A percentile compares a stretch with the other conserved stretches of the same genome.
These are phyloP conservation scores for Magnaporthiopsis incrustans DNA, from an alignment of 2,329 filamentous ascomycete genomes.

Conservation along the genomic window DNA sequence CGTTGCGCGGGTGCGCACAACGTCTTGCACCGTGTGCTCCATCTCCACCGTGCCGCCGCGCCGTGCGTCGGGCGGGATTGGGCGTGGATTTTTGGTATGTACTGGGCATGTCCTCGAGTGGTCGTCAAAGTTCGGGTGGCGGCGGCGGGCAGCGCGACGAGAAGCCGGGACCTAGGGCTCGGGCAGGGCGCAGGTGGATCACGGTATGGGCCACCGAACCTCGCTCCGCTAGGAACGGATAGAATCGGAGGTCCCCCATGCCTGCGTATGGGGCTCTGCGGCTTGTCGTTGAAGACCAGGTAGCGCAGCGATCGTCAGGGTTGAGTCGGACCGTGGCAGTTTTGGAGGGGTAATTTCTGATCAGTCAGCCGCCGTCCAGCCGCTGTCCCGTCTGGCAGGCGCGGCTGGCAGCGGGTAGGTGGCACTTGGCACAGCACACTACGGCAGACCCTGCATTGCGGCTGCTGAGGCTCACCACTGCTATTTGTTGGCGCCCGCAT, in stretches of 20 bases:
- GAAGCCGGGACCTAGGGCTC: neutral
- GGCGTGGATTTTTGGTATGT: neutral
- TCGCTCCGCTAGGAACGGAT: neutral
- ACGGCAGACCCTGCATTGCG: neutral
- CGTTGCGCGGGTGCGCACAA: too few species aligned
- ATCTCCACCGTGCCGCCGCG: neutral
- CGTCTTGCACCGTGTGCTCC: neutral
- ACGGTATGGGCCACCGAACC: neutral
- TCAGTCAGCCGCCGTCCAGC: neutral
- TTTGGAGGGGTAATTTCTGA: neutral
- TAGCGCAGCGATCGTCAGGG: neutral
- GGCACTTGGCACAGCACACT: neutral
- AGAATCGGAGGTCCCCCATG: neutral
- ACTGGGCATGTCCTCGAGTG: neutral
- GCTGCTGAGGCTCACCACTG: too few species aligned
- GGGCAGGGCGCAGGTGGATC: neutral
- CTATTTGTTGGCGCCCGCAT: neutral
- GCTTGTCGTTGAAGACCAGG: neutral
- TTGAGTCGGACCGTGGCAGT: neutral
- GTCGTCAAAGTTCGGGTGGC: neutral
- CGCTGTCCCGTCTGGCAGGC: neutral
- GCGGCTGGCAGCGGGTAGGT: neutral
- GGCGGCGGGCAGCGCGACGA: neutral
- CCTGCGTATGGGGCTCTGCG: neutral
- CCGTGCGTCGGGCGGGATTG: neutral